phyloP scores from a whole-genome alignment of 441 rosid genomes.

The Adansonia rubrostipa region DNA sequence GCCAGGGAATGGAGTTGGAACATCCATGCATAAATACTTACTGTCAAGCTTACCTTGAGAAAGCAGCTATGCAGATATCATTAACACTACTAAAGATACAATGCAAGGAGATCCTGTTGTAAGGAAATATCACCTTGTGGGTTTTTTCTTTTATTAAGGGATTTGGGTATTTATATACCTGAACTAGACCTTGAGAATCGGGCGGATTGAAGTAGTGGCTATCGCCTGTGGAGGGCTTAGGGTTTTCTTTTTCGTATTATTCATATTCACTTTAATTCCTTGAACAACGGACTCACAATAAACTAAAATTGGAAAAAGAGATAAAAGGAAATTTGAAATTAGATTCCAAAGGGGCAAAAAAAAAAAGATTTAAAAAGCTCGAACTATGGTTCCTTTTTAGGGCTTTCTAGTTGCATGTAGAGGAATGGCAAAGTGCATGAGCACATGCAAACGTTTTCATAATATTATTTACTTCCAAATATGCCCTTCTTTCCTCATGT shows the following conservation, averaged over 20 bases:
- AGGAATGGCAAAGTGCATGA: slow-evolving; percentile 24
- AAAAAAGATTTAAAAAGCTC: slow-evolving; percentile 35
- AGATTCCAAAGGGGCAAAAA: slow-evolving; percentile 30
- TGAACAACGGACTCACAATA: slow-evolving; percentile 40
- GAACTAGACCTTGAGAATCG: slow-evolving; percentile 37
- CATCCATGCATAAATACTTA: background rate
- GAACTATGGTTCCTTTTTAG: slow-evolving; percentile 29
- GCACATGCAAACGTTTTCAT: slow-evolving; percentile 22
- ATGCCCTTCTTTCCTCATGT: too few relatives aligned
- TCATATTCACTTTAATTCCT: slow-evolving; percentile 38
- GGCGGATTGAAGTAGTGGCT: slow-evolving; percentile 30
- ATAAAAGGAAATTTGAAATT: slow-evolving; percentile 35
- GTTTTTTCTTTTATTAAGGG: slow-evolving; percentile 21
- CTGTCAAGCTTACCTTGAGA: slow-evolving; percentile 19
- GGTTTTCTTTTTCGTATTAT: slow-evolving; percentile 46
- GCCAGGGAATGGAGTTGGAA: background rate
- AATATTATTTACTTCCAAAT: too few relatives aligned
- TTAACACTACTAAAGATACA: too few relatives aligned
- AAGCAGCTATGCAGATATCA: background rate
- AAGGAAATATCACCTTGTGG: slow-evolving; percentile 29
- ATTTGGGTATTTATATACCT: slow-evolving; percentile 40
- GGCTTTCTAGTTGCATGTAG: slow-evolving; percentile 31
- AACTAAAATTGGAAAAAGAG: slow-evolving; percentile 36
- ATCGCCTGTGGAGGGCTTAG: slow-evolving; percentile 29
- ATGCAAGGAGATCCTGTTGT: slow-evolving; percentile 14